These are phyloP conservation scores for Tephrocybe sp. DNA, from an alignment of 768 basidiomycete species.

Conservation along the genomic window DNA sequence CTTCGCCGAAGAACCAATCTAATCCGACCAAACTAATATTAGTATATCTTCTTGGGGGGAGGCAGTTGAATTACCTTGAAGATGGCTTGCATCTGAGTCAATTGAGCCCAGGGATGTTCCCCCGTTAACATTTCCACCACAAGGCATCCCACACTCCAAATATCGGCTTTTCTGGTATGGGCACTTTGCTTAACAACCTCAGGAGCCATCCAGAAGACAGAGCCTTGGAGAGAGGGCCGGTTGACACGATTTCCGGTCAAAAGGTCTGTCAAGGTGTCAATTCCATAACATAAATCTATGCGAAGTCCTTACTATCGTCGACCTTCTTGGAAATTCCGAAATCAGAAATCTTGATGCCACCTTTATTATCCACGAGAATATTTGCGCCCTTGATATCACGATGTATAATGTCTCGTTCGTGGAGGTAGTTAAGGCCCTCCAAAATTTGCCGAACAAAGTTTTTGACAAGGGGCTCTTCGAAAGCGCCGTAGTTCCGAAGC, in stretches of 20 bases:
- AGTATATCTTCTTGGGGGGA: neutral
- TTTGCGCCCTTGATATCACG: conserved; percentile 99
- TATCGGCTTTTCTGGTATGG: conserved; percentile 90
- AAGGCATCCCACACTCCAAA: conserved; percentile 94
- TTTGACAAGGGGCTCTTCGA: conserved; percentile 88
- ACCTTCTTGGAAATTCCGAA: conserved; percentile 98
- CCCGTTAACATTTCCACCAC: conserved; percentile 97
- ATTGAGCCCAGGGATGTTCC: conserved; percentile 91
- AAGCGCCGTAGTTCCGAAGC: conserved; percentile 87
- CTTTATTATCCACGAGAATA: conserved; percentile 97
- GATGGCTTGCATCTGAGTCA: conserved; percentile 99
- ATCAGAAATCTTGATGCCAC: conserved; percentile 95
- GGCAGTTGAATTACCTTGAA: conserved; percentile 66
- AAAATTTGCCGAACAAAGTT: conserved; percentile 93
- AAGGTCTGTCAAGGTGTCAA: conserved; percentile 29
- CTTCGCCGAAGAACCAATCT: conserved; percentile 91
- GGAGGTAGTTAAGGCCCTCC: conserved; percentile 84
- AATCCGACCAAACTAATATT: too few species aligned
- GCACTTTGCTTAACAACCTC: conserved; percentile 96
- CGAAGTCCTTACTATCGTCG: conserved; percentile 72
- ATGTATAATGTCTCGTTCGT: conserved; percentile 92
- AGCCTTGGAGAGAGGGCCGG: conserved; percentile 92
- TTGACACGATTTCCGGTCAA: conserved; percentile 68
- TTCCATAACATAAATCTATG: neutral
- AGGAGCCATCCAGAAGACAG: conserved; percentile 99